Conservation (phyloP, 192 early-diverging fungal species). For the Ramicandelaber brevisporus region DNA sequence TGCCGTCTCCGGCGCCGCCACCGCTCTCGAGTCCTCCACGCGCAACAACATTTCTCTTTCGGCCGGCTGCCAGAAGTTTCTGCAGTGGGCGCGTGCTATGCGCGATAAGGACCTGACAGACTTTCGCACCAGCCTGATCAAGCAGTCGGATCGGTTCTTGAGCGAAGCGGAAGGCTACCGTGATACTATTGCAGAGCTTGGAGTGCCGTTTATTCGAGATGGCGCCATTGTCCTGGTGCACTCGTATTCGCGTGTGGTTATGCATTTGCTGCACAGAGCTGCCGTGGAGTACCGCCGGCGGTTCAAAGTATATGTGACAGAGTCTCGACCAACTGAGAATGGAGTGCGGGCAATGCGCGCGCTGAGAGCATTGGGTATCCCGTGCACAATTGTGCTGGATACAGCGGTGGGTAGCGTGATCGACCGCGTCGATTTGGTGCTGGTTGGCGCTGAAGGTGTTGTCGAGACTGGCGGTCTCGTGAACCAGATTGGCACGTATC, state of each 20-base stretch:
- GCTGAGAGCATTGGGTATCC: conserved; percentile 47
- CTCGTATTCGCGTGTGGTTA: conserved; percentile 85
- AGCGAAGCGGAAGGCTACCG: conserved; percentile 40
- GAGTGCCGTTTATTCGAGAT: conserved; percentile 57
- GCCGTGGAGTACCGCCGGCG: conserved; percentile 45
- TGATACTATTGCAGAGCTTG: conserved; percentile 51
- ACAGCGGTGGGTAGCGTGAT: conserved; percentile 83
- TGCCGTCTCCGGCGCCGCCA: conserved; percentile 36
- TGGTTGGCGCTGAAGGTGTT: conserved; percentile 95
- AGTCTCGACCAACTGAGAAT: conserved; percentile 43
- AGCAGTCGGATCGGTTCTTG: conserved; percentile 41
- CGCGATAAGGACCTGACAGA: conserved; percentile 34
- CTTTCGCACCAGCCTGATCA: conserved; percentile 37
- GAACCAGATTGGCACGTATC: conserved; percentile 92
- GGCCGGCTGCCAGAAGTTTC: conserved; percentile 70
- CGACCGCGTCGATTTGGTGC: conserved; percentile 84
- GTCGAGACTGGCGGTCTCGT: conserved; percentile 93
- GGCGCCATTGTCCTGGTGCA: conserved; percentile 73
- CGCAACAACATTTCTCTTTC: conserved; percentile 54
- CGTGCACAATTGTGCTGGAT: conserved; percentile 66
- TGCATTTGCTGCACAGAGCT: conserved; percentile 52
- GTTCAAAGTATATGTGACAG: conserved; percentile 84
- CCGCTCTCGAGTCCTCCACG: conserved; percentile 33
- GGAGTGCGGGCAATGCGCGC: conserved; percentile 32
- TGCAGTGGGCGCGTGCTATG: conserved; percentile 16